Conservation (phyloP, 2,329 filamentous ascomycete genomes). For the Phialocephala sp. region DNA sequence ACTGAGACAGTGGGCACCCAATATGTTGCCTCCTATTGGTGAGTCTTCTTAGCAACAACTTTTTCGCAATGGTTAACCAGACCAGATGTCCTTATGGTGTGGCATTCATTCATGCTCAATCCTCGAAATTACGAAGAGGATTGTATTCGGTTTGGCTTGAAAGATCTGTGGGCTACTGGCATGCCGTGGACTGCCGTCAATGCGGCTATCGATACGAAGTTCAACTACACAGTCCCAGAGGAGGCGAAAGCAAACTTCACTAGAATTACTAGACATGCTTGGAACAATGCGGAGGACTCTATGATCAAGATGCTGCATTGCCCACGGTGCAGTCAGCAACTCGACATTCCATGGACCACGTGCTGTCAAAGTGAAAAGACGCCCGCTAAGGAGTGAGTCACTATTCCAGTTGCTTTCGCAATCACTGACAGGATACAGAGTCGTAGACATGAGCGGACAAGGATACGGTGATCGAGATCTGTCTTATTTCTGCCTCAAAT, state of each 20-base stretch:
- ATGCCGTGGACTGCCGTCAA: constrained; percentile 71
- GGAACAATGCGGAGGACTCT: constrained; percentile 64
- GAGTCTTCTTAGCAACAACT: constrained; percentile 54
- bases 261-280: constrained; percentile 54
- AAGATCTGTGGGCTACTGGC: constrained; percentile 63
- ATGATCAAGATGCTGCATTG: constrained; percentile 57
- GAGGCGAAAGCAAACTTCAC: constrained; percentile 55
- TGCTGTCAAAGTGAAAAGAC: constrained; percentile 47
- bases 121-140: constrained; percentile 78
- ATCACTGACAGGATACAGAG: constrained; percentile 24
- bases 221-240: constrained; percentile 59
- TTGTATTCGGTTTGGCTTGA: constrained; percentile 62
- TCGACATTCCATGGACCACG: constrained; percentile 66
- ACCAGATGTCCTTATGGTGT: constrained; percentile 76
- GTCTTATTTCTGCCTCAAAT: constrained; percentile 54
- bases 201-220: constrained; percentile 61
- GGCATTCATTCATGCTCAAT: constrained; percentile 81
- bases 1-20: constrained; percentile 45
- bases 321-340: constrained; percentile 53
- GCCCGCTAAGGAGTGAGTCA: constrained; percentile 43
- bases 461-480: constrained; percentile 69
- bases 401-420: constrained; percentile 11
- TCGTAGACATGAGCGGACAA: constrained; percentile 47
- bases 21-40: constrained; percentile 65
- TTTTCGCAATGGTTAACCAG: constrained; percentile 21